Conservation (phyloP, 2,329 filamentous ascomycete species). For the Exophiala calicioides region DNA sequence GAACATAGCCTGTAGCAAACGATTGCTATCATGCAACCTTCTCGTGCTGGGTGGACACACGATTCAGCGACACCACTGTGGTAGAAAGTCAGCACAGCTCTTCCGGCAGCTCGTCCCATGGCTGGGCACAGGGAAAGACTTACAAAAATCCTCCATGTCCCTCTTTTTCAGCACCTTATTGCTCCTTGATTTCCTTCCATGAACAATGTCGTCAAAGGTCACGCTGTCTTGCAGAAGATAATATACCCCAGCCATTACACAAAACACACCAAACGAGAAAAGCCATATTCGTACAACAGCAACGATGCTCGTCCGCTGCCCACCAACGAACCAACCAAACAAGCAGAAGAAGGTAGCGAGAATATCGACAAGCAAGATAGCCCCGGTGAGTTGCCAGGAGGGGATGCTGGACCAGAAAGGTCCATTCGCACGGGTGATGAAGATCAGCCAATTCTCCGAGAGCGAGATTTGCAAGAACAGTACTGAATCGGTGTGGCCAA, state of each 20-base stretch:
- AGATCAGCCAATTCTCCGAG: conserved; percentile 94
- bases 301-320: conserved; percentile 70
- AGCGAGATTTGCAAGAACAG: conserved; percentile 88
- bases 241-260: conserved; percentile 74
- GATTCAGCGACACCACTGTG: conserved; percentile 83
- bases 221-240: conserved; percentile 79
- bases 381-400: conserved; percentile 78
- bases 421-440: conserved; percentile 90
- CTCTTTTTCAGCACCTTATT: conserved; percentile 82
- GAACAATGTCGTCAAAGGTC: conserved; percentile 89
- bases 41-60: conserved; percentile 89
- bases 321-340: conserved; percentile 77
- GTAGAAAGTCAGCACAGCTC: conserved; percentile 43
- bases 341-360: conserved; percentile 82
- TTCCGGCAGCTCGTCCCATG: conserved; percentile 5
- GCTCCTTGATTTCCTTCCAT: conserved; percentile 69
- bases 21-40: conserved; percentile 66
- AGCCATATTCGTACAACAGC: conserved; percentile 87
- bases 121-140: conserved; percentile 50
- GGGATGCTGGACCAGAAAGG: conserved; percentile 89
- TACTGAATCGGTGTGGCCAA: conserved; percentile 76
- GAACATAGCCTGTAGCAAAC: conserved; percentile 17
- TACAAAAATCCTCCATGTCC: conserved; percentile 85
- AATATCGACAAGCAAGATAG: conserved; percentile 79
- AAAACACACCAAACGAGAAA: conserved; percentile 88